A percentile compares a stretch with the other conserved stretches of the same genome.
These are phyloP conservation scores for Alternaria conjuncta DNA, from an alignment of 2,329 filamentous ascomycete genomes.

Conservation along the genomic window DNA sequence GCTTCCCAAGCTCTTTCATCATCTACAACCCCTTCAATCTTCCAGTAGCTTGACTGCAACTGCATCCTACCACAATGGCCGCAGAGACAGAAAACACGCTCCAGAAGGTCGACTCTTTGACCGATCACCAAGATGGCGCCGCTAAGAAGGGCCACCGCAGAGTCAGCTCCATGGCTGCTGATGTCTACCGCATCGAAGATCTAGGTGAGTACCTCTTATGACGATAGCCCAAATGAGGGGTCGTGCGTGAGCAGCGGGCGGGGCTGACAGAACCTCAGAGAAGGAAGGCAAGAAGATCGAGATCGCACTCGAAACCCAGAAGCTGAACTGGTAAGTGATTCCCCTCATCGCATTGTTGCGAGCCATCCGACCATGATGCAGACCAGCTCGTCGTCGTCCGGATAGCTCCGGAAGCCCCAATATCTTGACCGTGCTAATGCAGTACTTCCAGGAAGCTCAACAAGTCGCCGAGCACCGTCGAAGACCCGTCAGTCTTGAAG, in stretches of 20 bases:
- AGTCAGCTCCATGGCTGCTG: constrained; percentile 74
- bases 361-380: not conserved
- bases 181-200: constrained; percentile 83
- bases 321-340: constrained; percentile 78
- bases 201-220: constrained; percentile 67
- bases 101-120: constrained; percentile 89
- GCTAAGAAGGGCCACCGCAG: constrained; percentile 71
- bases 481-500: constrained; percentile 85
- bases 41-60: constrained; percentile 8
- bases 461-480: constrained; percentile 76
- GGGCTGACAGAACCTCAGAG: constrained; percentile 62
- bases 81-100: constrained; percentile 63
- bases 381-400: constrained; percentile 12
- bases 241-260: constrained; percentile 33
- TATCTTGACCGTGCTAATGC: constrained; percentile 21
- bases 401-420: constrained; percentile 7
- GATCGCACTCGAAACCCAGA: constrained; percentile 83
- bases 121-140: constrained; percentile 71
- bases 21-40: constrained; percentile 11
- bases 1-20: constrained; percentile 24
- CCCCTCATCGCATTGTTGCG: not conserved
- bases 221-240: constrained; percentile 21
- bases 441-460: constrained; percentile 81
- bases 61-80: constrained; percentile 56
- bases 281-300: constrained; percentile 73